phyloP scores from a whole-genome alignment of 2,329 filamentous ascomycete species.

The Claviceps maximensis region DNA sequence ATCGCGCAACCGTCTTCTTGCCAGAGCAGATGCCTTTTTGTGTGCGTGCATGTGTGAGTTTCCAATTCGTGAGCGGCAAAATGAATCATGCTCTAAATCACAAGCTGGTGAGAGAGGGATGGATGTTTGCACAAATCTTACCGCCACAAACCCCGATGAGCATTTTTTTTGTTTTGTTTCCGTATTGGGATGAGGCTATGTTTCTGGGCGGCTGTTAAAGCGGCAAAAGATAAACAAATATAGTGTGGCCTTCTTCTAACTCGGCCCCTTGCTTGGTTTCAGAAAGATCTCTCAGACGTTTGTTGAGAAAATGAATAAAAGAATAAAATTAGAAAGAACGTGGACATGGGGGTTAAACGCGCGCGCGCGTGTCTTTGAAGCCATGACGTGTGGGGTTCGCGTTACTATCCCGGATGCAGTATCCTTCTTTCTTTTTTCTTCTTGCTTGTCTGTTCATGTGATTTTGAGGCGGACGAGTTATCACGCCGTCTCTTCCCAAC shows the following conservation, averaged over 20 bases:
- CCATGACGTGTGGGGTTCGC: slow-evolving; percentile 6
- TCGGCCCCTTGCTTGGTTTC: neutral
- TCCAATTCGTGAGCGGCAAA: neutral
- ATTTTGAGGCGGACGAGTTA: no score
- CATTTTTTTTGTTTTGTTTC: no score
- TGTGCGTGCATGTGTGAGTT: neutral
- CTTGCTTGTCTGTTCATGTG: no score
- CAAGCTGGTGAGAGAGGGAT: neutral
- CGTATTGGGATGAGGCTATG: no score
- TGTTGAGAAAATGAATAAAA: neutral
- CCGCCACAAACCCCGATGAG: slow-evolving; percentile 66
- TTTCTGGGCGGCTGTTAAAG: no score
- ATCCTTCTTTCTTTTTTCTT: neutral
- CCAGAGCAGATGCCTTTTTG: slow-evolving; percentile 74
- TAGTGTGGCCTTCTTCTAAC: neutral
- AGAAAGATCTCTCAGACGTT: neutral
- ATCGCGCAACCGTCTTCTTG: slow-evolving; percentile 79
- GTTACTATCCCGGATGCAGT: neutral
- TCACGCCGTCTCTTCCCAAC: no score
- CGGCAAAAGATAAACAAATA: no score
- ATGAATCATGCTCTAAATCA: neutral
- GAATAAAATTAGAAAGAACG: neutral
- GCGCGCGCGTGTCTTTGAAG: neutral
- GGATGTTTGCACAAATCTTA: slow-evolving; percentile 20
- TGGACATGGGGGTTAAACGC: neutral